Evolutionary conservation across 2,329 filamentous ascomycete species (phyloP).

Genomic region (Xylariaceae sp.): DNA sequence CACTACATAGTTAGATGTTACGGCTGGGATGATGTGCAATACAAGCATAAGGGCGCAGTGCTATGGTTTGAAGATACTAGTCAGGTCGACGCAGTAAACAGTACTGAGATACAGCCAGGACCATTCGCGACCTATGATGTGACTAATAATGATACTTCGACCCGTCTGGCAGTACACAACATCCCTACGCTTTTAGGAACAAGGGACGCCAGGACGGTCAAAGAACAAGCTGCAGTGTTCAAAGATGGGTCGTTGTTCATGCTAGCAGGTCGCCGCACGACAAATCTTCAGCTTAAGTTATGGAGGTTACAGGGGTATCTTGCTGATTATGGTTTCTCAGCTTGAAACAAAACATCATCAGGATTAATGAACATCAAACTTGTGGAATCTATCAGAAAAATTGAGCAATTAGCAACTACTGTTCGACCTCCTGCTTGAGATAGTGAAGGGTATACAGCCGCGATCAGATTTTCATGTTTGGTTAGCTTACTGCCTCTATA

Average conservation of each 20-base stretch:
- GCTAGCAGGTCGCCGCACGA: constrained; percentile 49
- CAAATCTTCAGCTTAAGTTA: constrained; percentile 55
- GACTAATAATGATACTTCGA: constrained; percentile 40
- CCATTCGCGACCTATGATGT: constrained; percentile 55
- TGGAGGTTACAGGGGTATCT: constrained; percentile 67
- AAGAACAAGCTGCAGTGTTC: constrained; percentile 42
- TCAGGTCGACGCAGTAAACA: neutral
- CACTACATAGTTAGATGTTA: constrained; percentile 51
- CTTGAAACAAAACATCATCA: too few relatives aligned
- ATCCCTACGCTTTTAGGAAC: constrained; percentile 57
- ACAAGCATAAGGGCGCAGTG: constrained; percentile 50
- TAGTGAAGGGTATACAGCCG: too few relatives aligned
- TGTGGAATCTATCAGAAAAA: too few relatives aligned
- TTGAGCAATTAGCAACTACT: too few relatives aligned
- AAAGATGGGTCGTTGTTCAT: constrained; percentile 49
- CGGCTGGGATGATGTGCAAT: constrained; percentile 50
- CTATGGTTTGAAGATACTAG: constrained; percentile 47
- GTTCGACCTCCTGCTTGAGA: too few relatives aligned
- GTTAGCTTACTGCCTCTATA: too few relatives aligned
- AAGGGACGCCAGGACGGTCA: constrained; percentile 50
- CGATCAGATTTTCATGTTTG: too few relatives aligned
- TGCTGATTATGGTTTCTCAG: constrained; percentile 33
- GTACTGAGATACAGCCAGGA: constrained; percentile 30
- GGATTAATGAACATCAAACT: too few relatives aligned
- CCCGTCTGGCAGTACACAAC: constrained; percentile 59